Evolutionary conservation across 495 filamentous ascomycete genomes (phyloP).

Genomic region (Aspergillus saccharolyticus): DNA sequence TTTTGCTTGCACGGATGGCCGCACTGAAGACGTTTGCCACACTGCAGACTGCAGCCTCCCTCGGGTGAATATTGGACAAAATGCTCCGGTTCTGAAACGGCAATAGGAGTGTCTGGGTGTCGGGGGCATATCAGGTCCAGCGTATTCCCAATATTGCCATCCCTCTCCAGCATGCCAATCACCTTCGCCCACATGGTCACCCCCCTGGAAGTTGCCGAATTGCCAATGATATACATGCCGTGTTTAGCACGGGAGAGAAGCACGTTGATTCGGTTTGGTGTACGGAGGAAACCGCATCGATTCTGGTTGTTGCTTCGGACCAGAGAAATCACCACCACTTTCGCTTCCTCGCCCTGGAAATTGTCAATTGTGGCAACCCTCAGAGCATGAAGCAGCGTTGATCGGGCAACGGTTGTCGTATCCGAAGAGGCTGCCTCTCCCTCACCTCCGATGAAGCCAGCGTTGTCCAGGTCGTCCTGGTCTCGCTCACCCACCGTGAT

Average conservation of each 20-base stretch:
- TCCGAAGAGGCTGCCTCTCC: not conserved
- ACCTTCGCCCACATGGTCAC: conserved; percentile 70
- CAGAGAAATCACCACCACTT: conserved; percentile 74
- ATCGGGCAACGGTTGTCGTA: conserved; percentile 1
- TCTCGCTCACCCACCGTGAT: conserved; percentile 67
- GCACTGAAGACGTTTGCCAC: conserved; percentile 57
- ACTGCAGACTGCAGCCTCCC: conserved; percentile 62
- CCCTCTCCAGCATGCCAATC: conserved; percentile 45
- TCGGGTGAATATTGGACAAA: conserved; percentile 61
- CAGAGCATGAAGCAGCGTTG: conserved; percentile 55
- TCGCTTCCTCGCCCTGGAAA: conserved; percentile 80
- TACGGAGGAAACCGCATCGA: conserved; percentile 68
- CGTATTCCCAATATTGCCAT: conserved; percentile 46
- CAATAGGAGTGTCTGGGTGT: conserved; percentile 56
- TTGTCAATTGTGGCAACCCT: conserved; percentile 81
- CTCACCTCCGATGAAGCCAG: conserved; percentile 36
- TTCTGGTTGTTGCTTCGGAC: conserved; percentile 65
- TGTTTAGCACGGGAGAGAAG: conserved; percentile 66
- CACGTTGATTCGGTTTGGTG: conserved; percentile 77
- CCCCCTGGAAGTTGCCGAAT: conserved; percentile 49
- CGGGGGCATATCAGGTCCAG: conserved; percentile 62
- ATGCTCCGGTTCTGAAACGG: conserved; percentile 55
- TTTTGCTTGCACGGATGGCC: conserved; percentile 65
- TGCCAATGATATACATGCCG: conserved; percentile 84
- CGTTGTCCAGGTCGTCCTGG: conserved; percentile 51